Percentiles rank a stretch among this genome's conserved stretches.
phyloP scores from a whole-genome alignment of 441 rosid species.

The Adansonia madagascariensis region DNA sequence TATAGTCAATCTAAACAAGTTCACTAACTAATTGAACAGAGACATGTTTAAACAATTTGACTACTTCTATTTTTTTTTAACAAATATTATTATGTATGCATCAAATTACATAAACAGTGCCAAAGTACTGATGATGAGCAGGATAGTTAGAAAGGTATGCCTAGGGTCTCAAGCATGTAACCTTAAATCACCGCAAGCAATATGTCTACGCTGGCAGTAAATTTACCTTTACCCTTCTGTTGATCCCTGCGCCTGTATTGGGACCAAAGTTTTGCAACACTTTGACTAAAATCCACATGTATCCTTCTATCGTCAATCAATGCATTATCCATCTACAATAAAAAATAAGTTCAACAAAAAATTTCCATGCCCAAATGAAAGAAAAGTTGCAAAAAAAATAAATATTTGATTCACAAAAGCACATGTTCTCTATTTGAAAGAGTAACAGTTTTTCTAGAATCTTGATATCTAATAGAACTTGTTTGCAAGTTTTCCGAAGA shows the following conservation, averaged over 20 bases:
- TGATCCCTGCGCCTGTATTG: slow-evolving; percentile 67
- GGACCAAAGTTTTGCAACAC: slow-evolving; percentile 91
- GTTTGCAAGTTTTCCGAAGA: background rate
- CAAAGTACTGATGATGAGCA: slow-evolving; percentile 1
- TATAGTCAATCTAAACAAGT: slow-evolving; percentile 3
- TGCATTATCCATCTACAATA: slow-evolving; percentile 86
- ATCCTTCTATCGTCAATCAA: slow-evolving; percentile 95
- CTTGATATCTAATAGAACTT: background rate
- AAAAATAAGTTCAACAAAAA: slow-evolving; percentile 29
- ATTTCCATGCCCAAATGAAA: background rate
- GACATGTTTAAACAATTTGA: background rate
- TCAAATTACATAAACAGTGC: background rate
- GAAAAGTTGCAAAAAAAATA: slow-evolving; percentile 9
- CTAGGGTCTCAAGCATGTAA: slow-evolving; percentile 11
- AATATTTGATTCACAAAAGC: background rate
- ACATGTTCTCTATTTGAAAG: background rate
- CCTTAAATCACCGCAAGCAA: background rate
- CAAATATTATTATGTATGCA: background rate
- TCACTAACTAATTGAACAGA: background rate
- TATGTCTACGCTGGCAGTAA: background rate
- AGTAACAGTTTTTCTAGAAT: background rate
- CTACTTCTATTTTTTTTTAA: background rate
- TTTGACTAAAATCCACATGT: slow-evolving; percentile 95
- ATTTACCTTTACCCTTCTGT: slow-evolving; percentile 58
- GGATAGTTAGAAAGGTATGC: background rate